phyloP scores from a whole-genome alignment of 768 basidiomycete genomes.

The Infundibulicybe gibba region DNA sequence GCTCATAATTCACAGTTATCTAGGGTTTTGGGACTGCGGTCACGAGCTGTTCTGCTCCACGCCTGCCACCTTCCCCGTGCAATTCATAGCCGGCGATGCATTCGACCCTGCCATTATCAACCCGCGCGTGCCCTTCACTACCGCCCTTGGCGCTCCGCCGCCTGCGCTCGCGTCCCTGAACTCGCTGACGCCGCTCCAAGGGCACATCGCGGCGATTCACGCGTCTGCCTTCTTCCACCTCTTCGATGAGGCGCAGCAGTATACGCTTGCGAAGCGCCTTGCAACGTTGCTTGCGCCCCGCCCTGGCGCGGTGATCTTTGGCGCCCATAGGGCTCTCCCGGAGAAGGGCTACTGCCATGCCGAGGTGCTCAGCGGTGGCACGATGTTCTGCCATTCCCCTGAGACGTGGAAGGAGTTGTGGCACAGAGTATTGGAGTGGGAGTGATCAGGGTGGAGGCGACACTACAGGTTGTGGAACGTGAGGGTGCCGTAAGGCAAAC shows the following conservation, averaged over 20 bases:
- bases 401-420: constrained; percentile 20
- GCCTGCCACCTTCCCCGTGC: constrained; percentile 39
- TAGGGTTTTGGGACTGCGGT: constrained; percentile 46
- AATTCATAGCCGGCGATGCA: constrained; percentile 47
- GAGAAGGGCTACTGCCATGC: constrained; percentile 25
- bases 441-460: too few species aligned
- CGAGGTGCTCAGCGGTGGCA: background rate
- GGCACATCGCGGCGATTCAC: constrained; percentile 46
- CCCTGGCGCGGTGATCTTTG: constrained; percentile 45
- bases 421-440: too few species aligned
- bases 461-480: too few species aligned
- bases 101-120: constrained; percentile 38
- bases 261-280: constrained; percentile 34
- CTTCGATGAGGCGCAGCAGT: constrained; percentile 36
- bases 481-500: too few species aligned
- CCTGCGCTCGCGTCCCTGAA: constrained; percentile 26
- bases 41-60: constrained; percentile 47
- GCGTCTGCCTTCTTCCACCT: constrained; percentile 52
- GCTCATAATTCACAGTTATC: background rate
- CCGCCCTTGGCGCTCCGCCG: constrained; percentile 12
- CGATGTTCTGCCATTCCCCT: constrained; percentile 33
- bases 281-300: constrained; percentile 37
- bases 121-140: constrained; percentile 13
- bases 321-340: constrained; percentile 28
- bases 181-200: constrained; percentile 41